Conservation (phyloP, 805 yeast species). For the Metschnikowia drakensbergensis region DNA sequence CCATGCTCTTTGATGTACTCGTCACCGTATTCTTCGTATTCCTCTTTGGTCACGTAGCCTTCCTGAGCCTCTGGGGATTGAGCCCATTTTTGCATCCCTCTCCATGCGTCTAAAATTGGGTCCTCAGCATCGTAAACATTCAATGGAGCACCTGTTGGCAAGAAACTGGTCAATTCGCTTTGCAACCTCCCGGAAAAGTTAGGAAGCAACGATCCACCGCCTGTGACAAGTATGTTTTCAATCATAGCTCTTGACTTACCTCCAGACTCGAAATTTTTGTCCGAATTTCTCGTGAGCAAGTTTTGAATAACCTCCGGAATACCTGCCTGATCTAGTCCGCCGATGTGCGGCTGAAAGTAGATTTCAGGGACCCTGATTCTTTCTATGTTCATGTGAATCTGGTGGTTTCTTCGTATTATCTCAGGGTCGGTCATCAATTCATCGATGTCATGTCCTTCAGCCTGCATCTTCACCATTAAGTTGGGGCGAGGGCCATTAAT, state of each 20-base stretch:
- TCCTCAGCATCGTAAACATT: constrained; percentile 60
- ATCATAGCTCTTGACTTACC: constrained; percentile 53
- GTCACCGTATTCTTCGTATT: constrained; percentile 84
- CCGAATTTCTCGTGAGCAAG: constrained; percentile 56
- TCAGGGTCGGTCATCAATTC: constrained; percentile 51
- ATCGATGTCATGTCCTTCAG: constrained; percentile 39
- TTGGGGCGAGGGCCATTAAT: constrained; percentile 87
- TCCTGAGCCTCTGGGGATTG: constrained; percentile 40
- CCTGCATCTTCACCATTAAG: constrained; percentile 50
- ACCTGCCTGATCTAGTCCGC: constrained; percentile 96
- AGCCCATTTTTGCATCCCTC: constrained; percentile 86
- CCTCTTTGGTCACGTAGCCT: constrained; percentile 58
- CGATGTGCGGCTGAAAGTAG: constrained; percentile 86
- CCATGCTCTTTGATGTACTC: constrained; percentile 87
- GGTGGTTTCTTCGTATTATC: constrained; percentile 81
- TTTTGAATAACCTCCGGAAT: constrained; percentile 73
- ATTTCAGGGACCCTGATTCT: constrained; percentile 91
- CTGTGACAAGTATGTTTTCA: constrained; percentile 75
- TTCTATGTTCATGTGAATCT: constrained; percentile 86
- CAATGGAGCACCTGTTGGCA: constrained; percentile 66
- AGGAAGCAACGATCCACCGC: constrained; percentile 70
- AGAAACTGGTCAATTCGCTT: constrained; percentile 61
- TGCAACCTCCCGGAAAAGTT: constrained; percentile 66
- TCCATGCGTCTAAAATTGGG: constrained; percentile 84
- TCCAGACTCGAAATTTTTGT: constrained; percentile 48